These are phyloP conservation scores for Ophiostoma sp. DNA, from an alignment of 2,329 filamentous ascomycete genomes.

Conservation along the genomic window DNA sequence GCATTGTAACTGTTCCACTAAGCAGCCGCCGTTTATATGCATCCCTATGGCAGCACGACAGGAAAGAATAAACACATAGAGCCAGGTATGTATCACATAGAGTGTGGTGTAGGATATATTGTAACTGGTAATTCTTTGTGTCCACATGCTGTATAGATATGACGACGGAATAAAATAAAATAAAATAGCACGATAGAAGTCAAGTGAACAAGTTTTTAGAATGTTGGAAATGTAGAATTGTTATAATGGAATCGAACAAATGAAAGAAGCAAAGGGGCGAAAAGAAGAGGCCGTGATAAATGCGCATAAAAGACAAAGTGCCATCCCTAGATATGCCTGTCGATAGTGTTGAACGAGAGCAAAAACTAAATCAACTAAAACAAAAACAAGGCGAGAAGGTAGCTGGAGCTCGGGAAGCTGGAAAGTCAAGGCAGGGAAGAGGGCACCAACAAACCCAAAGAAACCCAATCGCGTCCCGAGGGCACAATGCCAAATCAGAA, in stretches of 20 bases:
- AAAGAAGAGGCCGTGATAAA: background rate
- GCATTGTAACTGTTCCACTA: no score
- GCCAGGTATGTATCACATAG: background rate
- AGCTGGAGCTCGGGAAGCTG: background rate
- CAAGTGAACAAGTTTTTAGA: no score
- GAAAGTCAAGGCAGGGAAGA: background rate
- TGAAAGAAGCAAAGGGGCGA: background rate
- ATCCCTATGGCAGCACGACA: no score
- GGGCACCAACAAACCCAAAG: background rate
- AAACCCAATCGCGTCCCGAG: background rate
- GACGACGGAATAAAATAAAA: background rate
- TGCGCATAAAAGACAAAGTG: background rate
- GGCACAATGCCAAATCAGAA: no score
- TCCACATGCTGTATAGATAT: background rate
- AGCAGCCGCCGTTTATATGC: no score
- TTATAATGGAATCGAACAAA: background rate
- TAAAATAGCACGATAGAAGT: constrained; percentile 10
- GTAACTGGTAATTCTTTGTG: background rate
- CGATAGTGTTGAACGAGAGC: background rate
- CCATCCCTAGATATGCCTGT: background rate
- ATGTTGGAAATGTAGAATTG: background rate
- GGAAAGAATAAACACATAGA: background rate
- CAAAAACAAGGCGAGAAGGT: background rate
- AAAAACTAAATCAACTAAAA: background rate
- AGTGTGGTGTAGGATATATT: background rate